Conservation (phyloP, 768 basidiomycete species). For the Leccinum arenicola region DNA sequence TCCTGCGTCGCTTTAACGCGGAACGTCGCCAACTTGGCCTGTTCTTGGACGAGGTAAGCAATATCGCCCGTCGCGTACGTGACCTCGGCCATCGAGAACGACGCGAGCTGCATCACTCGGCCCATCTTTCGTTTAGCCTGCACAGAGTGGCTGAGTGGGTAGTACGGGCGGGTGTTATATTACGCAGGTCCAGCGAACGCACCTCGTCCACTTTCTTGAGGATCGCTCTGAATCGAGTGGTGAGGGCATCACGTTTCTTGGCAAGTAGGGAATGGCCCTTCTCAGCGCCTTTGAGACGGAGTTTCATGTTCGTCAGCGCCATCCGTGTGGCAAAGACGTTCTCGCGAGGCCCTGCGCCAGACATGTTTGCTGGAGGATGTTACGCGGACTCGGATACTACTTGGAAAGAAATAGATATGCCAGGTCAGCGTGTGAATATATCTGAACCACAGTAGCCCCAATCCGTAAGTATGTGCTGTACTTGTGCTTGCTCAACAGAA, state of each 20-base stretch:
- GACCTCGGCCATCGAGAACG: constrained; percentile 98
- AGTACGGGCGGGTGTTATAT: neutral
- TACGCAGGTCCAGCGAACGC: constrained; percentile 42
- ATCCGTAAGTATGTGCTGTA: too few relatives aligned
- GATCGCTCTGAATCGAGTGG: constrained; percentile 91
- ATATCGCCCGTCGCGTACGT: constrained; percentile 98
- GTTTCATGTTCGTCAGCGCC: constrained; percentile 92
- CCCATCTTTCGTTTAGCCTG: constrained; percentile 99
- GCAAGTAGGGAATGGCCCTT: constrained; percentile 94
- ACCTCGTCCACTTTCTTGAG: constrained; percentile 98
- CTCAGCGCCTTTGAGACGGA: constrained; percentile 87
- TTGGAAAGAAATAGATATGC: too few relatives aligned
- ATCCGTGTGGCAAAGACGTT: constrained; percentile 96
- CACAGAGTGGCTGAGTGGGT: neutral
- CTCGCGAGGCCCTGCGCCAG: constrained; percentile 86
- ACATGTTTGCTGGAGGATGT: constrained; percentile 50
- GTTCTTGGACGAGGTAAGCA: constrained; percentile 96
- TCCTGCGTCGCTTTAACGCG: constrained; percentile 94
- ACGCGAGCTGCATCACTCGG: constrained; percentile 96
- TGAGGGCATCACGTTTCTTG: constrained; percentile 97
- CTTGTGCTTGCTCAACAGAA: too few relatives aligned
- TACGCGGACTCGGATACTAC: too few relatives aligned
- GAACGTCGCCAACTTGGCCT: constrained; percentile 88
- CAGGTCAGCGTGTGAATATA: too few relatives aligned
- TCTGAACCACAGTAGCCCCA: too few relatives aligned